Evolutionary conservation across 805 yeast species (phyloP), one percentile per base, ranked within the genome.

Genomic region (Komagataella populi): DNA sequence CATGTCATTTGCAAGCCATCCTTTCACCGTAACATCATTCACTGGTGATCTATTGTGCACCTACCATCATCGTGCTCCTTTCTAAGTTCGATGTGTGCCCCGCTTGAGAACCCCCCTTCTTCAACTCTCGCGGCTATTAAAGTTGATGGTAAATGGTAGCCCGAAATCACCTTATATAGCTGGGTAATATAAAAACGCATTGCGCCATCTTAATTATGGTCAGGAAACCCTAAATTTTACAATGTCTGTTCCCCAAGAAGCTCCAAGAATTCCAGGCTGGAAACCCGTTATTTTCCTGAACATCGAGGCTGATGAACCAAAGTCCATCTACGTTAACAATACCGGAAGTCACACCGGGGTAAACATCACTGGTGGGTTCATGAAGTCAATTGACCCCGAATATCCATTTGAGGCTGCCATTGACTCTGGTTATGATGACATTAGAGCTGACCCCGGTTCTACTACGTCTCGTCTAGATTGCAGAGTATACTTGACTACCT

Each of bases 401-500:
- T 63, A 55, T 48, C 74, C 74, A 44, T 70, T 73, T 49, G 73
- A 73, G 49, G 64, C 69, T 18, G 56, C 53, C 7, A 59, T 73
- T 51, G 47, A 23, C 2, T 49, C 51, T 16, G 84, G 85, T 4
- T 63, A 63, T 53, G 86, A 80, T 55, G 76, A 77, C 50, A 65
- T 80, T 57, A 67, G 70, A 4, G 57, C 69, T 18, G 60, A 62
- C 44, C 58, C 65, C n/a, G 60, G 59, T 14, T 57, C 63, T 4
- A 57, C 57, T 4, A 54, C 60, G 23, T 52, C 65, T 8, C 59
- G 58, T n/a, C 65, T 79, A 56, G 80, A 77, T 56, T 78, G 83
- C 60, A 70, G 70, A 50, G 53, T 79, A 50, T 76, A 67, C 55
- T 70, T 78, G 36, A 72, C 68, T 53, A 69, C 76, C 18, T 67